Evolutionary conservation across 2,329 filamentous ascomycete species (phyloP).

Genomic region (Paraconiothyrium brasiliense): DNA sequence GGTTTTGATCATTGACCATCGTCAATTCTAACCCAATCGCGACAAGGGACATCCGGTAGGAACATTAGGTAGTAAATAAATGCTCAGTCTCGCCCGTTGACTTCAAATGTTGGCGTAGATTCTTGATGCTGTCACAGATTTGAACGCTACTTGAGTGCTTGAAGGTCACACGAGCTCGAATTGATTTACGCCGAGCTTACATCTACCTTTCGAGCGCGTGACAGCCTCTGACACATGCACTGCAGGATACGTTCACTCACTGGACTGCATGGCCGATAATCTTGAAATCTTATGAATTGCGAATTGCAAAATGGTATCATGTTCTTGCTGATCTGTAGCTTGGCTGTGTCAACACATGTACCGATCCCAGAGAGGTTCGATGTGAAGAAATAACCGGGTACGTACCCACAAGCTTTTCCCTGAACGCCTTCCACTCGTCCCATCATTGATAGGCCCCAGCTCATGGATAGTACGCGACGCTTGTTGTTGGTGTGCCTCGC

Average conservation of each 20-base stretch:
- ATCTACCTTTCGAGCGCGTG: too few relatives aligned
- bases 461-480: slow-evolving; percentile 8
- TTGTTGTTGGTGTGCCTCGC: background rate
- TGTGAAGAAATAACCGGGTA: slow-evolving; percentile 16
- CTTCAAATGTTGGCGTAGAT: too few relatives aligned
- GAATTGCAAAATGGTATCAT: slow-evolving; percentile 38
- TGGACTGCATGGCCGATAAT: slow-evolving; percentile 24
- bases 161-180: too few relatives aligned
- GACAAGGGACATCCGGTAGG: too few relatives aligned
- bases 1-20: too few relatives aligned
- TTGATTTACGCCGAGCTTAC: too few relatives aligned
- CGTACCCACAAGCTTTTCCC: slow-evolving; percentile 22
- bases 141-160: too few relatives aligned
- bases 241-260: slow-evolving; percentile 19
- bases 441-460: slow-evolving; percentile 4
- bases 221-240: too few relatives aligned
- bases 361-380: slow-evolving; percentile 17
- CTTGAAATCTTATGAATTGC: slow-evolving; percentile 12
- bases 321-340: slow-evolving; percentile 32
- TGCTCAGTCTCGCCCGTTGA: too few relatives aligned
- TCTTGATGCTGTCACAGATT: too few relatives aligned
- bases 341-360: slow-evolving; percentile 33
- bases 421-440: slow-evolving; percentile 22
- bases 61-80: too few relatives aligned
- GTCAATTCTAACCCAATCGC: too few relatives aligned